phyloP scores from a whole-genome alignment of 106 monocot species.

The Hemerocallis citrina region DNA sequence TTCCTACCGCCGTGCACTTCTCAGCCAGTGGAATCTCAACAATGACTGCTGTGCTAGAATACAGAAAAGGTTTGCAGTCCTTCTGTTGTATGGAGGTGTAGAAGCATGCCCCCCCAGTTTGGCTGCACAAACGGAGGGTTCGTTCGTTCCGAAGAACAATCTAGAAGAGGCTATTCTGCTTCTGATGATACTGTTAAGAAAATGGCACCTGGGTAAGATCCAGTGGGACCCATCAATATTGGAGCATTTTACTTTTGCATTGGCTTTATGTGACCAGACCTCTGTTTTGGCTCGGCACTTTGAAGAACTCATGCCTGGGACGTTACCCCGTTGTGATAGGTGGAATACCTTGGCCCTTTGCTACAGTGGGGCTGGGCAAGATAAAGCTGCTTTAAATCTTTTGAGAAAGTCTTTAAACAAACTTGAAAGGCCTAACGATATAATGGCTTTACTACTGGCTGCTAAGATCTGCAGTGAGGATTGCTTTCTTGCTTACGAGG shows the following conservation, averaged over 20 bases:
- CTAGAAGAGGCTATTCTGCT: slow-evolving; percentile 87
- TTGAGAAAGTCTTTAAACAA: slow-evolving; percentile 64
- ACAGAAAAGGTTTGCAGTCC: slow-evolving; percentile 75
- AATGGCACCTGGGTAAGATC: slow-evolving; percentile 71
- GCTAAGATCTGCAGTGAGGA: slow-evolving; percentile 79
- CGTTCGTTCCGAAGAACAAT: slow-evolving; percentile 79
- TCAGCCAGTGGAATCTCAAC: slow-evolving; percentile 76
- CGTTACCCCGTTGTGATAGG: slow-evolving; percentile 62
- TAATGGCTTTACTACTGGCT: slow-evolving; percentile 62
- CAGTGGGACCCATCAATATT: slow-evolving; percentile 84
- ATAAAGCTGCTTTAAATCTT: slow-evolving; percentile 60
- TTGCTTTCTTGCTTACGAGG: slow-evolving; percentile 55
- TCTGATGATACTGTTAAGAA: slow-evolving; percentile 73
- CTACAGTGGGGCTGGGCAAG: slow-evolving; percentile 45
- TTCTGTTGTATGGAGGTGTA: slow-evolving; percentile 66
- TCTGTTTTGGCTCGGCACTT: slow-evolving; percentile 59
- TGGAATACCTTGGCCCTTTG: slow-evolving; percentile 89
- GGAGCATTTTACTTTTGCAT: slow-evolving; percentile 87
- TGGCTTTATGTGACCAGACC: slow-evolving; percentile 71
- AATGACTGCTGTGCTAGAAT: slow-evolving; percentile 71
- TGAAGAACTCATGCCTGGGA: slow-evolving; percentile 84
- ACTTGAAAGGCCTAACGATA: slow-evolving; percentile 67
- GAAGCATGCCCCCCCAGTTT: slow-evolving; percentile 64
- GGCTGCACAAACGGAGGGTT: slow-evolving; percentile 63
- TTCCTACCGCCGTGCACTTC: slow-evolving; percentile 75